Evolutionary conservation across 192 early-diverging fungal genomes (phyloP).

Genomic region (Tieghemiomyces parasiticus): DNA sequence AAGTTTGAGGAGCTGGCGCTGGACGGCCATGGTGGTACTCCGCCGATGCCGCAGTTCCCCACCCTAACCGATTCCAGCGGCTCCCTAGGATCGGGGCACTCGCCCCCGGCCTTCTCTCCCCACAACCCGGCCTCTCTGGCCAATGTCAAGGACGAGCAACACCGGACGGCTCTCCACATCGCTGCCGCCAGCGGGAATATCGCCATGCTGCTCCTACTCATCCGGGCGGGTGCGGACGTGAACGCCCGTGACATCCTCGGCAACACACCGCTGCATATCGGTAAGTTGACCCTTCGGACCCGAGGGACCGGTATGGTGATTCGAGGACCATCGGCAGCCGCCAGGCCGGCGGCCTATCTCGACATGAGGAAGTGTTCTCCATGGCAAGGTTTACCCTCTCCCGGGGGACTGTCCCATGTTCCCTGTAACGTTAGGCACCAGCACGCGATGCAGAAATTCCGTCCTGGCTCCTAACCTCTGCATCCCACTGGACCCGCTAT

Average conservation of each 20-base stretch:
- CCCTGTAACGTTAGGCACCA: too few relatives aligned
- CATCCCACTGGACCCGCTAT: too few relatives aligned
- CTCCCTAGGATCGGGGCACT: neutral
- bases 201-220: neutral
- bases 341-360: too few relatives aligned
- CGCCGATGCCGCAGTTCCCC: neutral
- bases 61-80: neutral
- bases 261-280: slow-evolving; percentile 3
- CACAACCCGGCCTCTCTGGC: neutral
- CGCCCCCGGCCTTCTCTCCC: neutral
- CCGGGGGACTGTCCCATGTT: too few relatives aligned
- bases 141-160: neutral
- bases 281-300: too few relatives aligned
- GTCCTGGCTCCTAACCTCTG: too few relatives aligned
- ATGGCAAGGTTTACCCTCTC: too few relatives aligned
- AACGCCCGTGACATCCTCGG: slow-evolving; percentile 2
- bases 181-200: slow-evolving; percentile 1
- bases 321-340: too few relatives aligned
- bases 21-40: neutral
- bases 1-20: neutral
- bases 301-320: too few relatives aligned
- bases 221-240: neutral
- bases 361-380: too few relatives aligned
- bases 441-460: too few relatives aligned
- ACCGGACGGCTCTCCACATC: neutral